A percentile compares a stretch with the other conserved stretches of the same genome.
Conservation (phyloP, 768 basidiomycete species). For the Dioszegia aurantiaca region DNA sequence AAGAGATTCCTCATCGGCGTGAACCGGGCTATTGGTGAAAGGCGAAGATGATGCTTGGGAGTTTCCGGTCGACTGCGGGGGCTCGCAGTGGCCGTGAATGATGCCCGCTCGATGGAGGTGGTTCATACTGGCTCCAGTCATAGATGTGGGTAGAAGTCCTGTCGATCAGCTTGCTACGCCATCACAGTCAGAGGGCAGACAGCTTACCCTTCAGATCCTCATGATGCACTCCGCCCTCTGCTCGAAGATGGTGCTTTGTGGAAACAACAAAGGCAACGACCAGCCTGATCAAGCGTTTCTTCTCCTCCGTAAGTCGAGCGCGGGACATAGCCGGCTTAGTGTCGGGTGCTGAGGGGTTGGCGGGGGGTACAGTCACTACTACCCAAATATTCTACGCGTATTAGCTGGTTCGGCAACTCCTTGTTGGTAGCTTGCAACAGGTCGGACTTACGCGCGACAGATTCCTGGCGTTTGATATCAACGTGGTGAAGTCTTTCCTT, state of each 20-base stretch:
- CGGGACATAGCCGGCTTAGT: conserved; percentile 35
- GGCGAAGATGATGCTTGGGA: conserved; percentile 1
- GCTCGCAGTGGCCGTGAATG: conserved; percentile 6
- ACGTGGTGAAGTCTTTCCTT: conserved; percentile 71
- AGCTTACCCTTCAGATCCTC: conserved; percentile 65
- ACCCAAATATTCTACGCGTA: conserved; percentile 44
- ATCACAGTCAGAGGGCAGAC: conserved; percentile 5
- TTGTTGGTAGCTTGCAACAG: no score
- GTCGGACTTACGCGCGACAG: conserved; percentile 35
- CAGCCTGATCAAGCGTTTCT: conserved; percentile 68
- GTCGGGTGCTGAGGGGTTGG: conserved; percentile 4
- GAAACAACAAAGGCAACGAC: conserved; percentile 70
- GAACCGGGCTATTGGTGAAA: conserved; percentile 3
- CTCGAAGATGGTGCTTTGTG: conserved; percentile 59
- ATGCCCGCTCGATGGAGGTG: conserved; percentile 11
- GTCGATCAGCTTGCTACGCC: conserved; percentile 43
- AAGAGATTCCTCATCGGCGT: conserved; percentile 25
- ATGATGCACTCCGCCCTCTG: conserved; percentile 66
- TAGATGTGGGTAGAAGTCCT: conserved; percentile 60
- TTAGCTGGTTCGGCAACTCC: no score
- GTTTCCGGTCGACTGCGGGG: neutral
- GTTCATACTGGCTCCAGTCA: conserved; percentile 26
- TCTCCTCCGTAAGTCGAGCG: conserved; percentile 53
- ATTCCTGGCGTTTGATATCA: conserved; percentile 61
- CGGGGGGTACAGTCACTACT: conserved; percentile 58